A percentile compares a stretch with the other conserved stretches of the same genome.
phyloP scores from a whole-genome alignment of 2,329 filamentous ascomycete species.

The Xylaria sp. region DNA sequence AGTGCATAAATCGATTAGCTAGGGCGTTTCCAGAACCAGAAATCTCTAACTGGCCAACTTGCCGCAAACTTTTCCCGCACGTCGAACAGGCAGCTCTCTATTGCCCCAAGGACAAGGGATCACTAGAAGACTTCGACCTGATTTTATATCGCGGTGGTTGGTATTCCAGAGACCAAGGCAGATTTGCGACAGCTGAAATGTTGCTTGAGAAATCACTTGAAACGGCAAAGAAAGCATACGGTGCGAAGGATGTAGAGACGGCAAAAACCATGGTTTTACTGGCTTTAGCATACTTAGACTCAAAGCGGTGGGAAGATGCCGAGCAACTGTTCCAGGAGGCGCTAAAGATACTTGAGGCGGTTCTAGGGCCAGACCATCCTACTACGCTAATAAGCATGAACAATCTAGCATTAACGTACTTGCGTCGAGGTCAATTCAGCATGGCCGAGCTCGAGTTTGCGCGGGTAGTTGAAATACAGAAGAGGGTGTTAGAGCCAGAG shows the following conservation, averaged over 20 bases:
- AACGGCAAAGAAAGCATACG: background rate
- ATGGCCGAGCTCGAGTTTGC: background rate
- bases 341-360: background rate
- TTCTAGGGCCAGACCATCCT: background rate
- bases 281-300: background rate
- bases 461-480: background rate
- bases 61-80: slow-evolving; percentile 25
- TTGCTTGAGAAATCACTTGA: slow-evolving; percentile 1
- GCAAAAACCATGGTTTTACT: background rate
- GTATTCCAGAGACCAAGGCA: background rate
- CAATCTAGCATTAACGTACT: background rate
- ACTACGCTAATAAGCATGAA: background rate
- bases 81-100: slow-evolving; percentile 8
- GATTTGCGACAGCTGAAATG: slow-evolving; percentile 1
- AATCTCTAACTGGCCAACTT: slow-evolving; percentile 45
- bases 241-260: background rate
- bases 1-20: slow-evolving; percentile 34
- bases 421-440: background rate
- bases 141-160: background rate
- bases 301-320: slow-evolving; percentile 2
- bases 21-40: slow-evolving; percentile 42
- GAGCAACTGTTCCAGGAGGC: background rate
- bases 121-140: slow-evolving; percentile 40
- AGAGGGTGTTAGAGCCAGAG: background rate
- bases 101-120: slow-evolving; percentile 7